Evolutionary conservation across 139 green algal species (phyloP).

Genomic region (Closterium sp.): DNA sequence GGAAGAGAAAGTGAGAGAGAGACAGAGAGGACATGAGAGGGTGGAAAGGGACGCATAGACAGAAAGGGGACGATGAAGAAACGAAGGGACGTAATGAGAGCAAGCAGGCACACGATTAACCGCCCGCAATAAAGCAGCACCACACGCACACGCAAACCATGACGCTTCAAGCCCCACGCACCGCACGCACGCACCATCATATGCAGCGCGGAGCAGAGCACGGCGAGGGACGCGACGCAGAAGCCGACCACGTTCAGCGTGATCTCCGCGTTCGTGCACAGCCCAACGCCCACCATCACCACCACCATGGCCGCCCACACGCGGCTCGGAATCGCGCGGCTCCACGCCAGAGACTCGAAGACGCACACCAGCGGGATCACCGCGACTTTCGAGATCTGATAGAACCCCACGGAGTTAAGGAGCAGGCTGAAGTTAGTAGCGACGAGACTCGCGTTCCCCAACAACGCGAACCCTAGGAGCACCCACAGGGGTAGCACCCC

Average conservation of each 20-base stretch:
- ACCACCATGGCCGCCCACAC: slow-evolving; percentile 72
- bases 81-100: too few species aligned
- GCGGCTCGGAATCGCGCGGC: slow-evolving; percentile 62
- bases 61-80: too few species aligned
- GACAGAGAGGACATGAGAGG: too few species aligned
- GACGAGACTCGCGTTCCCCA: slow-evolving; percentile 65
- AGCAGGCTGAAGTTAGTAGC: slow-evolving; percentile 67
- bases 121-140: too few species aligned
- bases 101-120: too few species aligned
- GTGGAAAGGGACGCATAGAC: too few species aligned
- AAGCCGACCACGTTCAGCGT: slow-evolving; percentile 59
- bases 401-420: slow-evolving; percentile 64
- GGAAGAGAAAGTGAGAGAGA: not conserved
- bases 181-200: slow-evolving; percentile 66
- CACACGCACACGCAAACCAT: not conserved
- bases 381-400: slow-evolving; percentile 82
- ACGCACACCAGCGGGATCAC: slow-evolving; percentile 90
- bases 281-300: slow-evolving; percentile 36
- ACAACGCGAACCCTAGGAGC: slow-evolving; percentile 59
- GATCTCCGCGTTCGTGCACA: slow-evolving; percentile 44
- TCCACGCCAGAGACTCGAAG: slow-evolving; percentile 70
- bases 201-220: slow-evolving; percentile 83
- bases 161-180: not conserved
- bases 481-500: slow-evolving; percentile 46
- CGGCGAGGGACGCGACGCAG: slow-evolving; percentile 69